These are phyloP conservation scores for Euphrasia confusa DNA, from an alignment of 257 asterid genomes.

Conservation along the genomic window DNA sequence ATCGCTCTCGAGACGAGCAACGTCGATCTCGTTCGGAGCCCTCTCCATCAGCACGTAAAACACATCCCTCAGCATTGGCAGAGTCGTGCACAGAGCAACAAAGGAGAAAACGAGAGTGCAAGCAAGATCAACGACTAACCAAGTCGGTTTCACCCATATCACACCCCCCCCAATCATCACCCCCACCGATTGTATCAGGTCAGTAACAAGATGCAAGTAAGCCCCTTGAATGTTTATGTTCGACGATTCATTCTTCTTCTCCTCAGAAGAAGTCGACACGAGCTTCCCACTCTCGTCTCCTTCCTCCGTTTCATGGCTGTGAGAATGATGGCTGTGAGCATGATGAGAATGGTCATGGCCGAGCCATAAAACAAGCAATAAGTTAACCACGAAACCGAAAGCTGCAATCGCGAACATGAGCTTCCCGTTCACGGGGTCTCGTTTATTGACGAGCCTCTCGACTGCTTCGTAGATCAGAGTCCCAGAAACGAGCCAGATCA, in stretches of 20 bases:
- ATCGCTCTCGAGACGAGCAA: constrained; percentile 42
- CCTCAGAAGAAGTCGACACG: constrained; percentile 2
- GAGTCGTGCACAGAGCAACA: constrained; percentile 45
- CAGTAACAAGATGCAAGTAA: constrained; percentile 62
- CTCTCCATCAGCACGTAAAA: constrained; percentile 61
- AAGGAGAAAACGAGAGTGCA: constrained; percentile 58
- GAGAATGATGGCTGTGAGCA: constrained; percentile 38
- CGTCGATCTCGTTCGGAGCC: constrained; percentile 53
- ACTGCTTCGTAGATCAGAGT: constrained; percentile 59
- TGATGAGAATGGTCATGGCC: constrained; percentile 63
- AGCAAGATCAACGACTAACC: constrained; percentile 64
- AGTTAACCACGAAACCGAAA: constrained; percentile 64
- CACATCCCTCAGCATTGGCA: constrained; percentile 54
- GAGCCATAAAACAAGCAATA: constrained; percentile 53
- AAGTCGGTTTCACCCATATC: constrained; percentile 66
- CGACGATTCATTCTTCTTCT: constrained; percentile 18
- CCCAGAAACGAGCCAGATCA: constrained; percentile 68
- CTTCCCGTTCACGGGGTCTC: constrained; percentile 43
- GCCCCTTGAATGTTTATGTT: constrained; percentile 84
- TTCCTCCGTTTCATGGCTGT: constrained; percentile 34
- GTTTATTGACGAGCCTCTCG: constrained; percentile 41
- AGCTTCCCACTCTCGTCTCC: not conserved
- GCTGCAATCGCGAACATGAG: constrained; percentile 74
- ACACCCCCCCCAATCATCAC: constrained; percentile 76
- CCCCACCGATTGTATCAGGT: constrained; percentile 69